phyloP scores from a whole-genome alignment of 2,329 filamentous ascomycete genomes.

The Trichoderma endophyticum region DNA sequence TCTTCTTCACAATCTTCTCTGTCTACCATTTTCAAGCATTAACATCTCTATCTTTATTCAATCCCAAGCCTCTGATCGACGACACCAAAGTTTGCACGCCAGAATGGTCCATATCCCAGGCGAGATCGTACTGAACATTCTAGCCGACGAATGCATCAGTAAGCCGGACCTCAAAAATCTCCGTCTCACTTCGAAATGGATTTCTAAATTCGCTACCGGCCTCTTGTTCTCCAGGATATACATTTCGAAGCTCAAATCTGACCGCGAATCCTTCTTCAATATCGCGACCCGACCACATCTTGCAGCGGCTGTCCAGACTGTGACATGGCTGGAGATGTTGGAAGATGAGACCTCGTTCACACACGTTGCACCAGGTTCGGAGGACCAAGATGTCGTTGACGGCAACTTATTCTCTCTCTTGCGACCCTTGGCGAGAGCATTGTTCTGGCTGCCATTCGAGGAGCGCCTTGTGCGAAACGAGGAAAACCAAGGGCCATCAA shows the following conservation, averaged over 20 bases:
- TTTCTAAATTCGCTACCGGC: neutral
- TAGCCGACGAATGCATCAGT: neutral
- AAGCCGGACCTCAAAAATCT: neutral
- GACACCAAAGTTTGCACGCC: neutral
- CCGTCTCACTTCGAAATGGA: neutral
- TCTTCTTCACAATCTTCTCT: neutral
- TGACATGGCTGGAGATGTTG: neutral
- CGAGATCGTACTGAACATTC: neutral
- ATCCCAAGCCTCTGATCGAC: neutral
- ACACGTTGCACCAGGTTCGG: neutral
- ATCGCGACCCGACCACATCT: neutral
- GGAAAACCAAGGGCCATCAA: too few species aligned
- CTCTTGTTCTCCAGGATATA: neutral
- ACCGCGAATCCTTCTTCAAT: neutral
- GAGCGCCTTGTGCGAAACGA: neutral
- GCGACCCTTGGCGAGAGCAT: neutral
- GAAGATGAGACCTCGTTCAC: neutral
- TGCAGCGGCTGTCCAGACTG: neutral
- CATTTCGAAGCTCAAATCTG: neutral
- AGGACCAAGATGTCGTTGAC: neutral
- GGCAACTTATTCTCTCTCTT: neutral
- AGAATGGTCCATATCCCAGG: neutral
- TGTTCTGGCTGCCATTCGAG: neutral
- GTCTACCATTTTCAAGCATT: neutral
- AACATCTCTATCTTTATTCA: neutral